These are phyloP conservation scores for Hylodesmum podocarpum DNA, from an alignment of 306 rosid genomes.

Conservation along the genomic window DNA sequence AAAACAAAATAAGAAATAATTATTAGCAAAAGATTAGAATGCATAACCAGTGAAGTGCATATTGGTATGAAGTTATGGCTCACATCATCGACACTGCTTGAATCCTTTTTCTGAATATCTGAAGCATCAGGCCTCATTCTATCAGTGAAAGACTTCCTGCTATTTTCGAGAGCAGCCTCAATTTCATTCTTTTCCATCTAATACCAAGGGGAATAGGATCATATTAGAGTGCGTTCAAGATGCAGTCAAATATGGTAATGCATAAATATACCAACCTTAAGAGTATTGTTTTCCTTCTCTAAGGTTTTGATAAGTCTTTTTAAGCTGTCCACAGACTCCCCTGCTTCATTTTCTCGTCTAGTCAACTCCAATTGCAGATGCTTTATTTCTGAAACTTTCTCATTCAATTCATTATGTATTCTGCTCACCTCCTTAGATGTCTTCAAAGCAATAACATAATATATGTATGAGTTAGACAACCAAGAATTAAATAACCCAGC, in stretches of 20 bases:
- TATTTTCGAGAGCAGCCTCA: constrained; percentile 51
- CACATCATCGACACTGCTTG: constrained; percentile 48
- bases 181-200: constrained; percentile 70
- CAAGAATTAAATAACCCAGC: constrained; percentile 16
- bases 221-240: constrained; percentile 2
- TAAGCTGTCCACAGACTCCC: constrained; percentile 43
- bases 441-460: constrained; percentile 41
- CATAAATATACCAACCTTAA: constrained; percentile 54
- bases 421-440: constrained; percentile 44
- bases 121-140: constrained; percentile 36
- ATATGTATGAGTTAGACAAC: constrained; percentile 28
- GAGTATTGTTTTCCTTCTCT: constrained; percentile 66
- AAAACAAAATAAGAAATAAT: neutral
- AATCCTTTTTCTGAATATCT: constrained; percentile 37
- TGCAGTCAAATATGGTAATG: neutral
- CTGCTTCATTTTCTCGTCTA: constrained; percentile 40
- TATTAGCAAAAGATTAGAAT: neutral
- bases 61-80: constrained; percentile 10
- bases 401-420: constrained; percentile 56
- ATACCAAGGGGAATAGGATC: constrained; percentile 9
- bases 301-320: constrained; percentile 55
- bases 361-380: constrained; percentile 59
- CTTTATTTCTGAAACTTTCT: constrained; percentile 52
- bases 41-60: neutral
- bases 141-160: constrained; percentile 40